Evolutionary conservation across 192 early-diverging fungal genomes (phyloP).

Genomic region (Chytriomyces hyalinus): DNA sequence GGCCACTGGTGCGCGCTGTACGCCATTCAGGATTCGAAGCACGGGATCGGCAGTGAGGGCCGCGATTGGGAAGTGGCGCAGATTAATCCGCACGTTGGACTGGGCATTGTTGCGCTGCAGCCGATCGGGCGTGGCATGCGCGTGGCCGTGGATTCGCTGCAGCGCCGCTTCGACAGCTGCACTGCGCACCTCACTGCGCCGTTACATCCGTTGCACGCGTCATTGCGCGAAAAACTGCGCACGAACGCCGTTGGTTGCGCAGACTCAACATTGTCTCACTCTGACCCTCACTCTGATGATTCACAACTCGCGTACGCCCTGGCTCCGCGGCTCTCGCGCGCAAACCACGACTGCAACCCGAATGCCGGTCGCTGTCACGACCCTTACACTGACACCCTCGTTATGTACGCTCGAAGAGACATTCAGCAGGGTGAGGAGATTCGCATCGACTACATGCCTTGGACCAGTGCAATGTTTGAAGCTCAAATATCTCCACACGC

Average conservation of each 20-base stretch:
- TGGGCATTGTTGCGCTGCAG: neutral
- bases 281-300: no score
- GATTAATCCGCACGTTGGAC: neutral
- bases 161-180: neutral
- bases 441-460: neutral
- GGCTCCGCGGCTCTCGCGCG: neutral
- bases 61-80: neutral
- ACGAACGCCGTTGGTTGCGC: neutral
- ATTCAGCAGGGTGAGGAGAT: neutral
- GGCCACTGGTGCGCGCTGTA: neutral
- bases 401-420: neutral
- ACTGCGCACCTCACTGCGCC: neutral
- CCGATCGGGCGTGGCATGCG: neutral
- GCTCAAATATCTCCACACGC: neutral
- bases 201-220: neutral
- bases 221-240: neutral
- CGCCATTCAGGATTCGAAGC: neutral
- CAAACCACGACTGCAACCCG: constrained; percentile 4
- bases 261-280: neutral
- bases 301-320: neutral
- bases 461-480: neutral
- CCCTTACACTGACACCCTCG: neutral
- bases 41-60: neutral
- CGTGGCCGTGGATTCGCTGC: neutral
- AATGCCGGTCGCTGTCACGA: neutral